phyloP scores from a whole-genome alignment of 192 early-diverging fungal species.

The Rhizophagus clarus region DNA sequence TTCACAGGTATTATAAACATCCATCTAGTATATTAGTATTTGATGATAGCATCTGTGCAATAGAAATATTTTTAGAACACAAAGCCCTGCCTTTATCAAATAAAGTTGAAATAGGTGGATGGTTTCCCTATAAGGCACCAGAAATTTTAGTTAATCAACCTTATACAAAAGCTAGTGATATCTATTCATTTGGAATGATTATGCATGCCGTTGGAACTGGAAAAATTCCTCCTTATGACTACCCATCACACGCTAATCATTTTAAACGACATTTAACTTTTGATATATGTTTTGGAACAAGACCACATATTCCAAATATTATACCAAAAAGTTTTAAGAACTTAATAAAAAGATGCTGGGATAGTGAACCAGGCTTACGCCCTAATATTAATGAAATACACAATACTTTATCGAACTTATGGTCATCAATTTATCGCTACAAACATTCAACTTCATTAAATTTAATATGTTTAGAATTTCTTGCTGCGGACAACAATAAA shows the following conservation, averaged over 20 bases:
- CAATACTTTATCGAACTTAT: background rate
- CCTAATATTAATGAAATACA: background rate
- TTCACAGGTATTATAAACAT: background rate
- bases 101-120: background rate
- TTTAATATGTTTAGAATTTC: background rate
- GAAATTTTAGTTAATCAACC: background rate
- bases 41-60: background rate
- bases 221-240: background rate
- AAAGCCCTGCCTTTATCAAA: background rate
- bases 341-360: background rate
- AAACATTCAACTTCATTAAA: background rate
- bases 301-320: background rate
- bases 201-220: background rate
- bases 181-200: slow-evolving; percentile 1
- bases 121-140: background rate
- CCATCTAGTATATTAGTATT: background rate
- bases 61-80: background rate
- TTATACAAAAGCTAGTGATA: background rate
- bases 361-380: background rate
- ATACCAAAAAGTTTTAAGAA: background rate
- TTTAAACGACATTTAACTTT: background rate
- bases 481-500: background rate
- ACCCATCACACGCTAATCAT: background rate
- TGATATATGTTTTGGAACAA: background rate
- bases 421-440: background rate